These are phyloP conservation scores for Ceriops tagal DNA, from an alignment of 345 rosid genomes.

Conservation along the genomic window DNA sequence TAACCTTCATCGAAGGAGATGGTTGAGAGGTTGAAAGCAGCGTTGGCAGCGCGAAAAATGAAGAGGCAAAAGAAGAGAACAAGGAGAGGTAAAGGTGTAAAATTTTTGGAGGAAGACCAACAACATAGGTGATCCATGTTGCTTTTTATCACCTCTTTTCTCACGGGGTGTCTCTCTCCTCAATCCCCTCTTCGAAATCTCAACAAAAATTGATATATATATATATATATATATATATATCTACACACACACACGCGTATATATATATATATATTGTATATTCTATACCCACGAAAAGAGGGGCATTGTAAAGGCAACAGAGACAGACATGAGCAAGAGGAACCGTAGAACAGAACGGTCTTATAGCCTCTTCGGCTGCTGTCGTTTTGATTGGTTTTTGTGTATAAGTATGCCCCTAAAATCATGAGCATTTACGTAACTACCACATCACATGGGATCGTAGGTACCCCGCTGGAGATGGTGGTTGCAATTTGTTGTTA, in stretches of 20 bases:
- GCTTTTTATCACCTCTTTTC: neutral
- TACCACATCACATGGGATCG: neutral
- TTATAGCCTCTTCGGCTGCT: neutral
- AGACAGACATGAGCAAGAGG: neutral
- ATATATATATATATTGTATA: neutral
- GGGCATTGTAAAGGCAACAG: no score
- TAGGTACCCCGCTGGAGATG: no score
- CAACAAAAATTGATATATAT: neutral
- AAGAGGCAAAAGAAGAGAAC: constrained; percentile 4
- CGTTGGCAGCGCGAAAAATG: neutral
- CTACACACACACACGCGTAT: no score
- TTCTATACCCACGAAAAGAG: neutral
- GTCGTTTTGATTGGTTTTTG: neutral
- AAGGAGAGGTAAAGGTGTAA: constrained; percentile 1
- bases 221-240: no score
- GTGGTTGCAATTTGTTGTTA: no score
- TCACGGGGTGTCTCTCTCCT: neutral
- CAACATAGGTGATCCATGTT: constrained; percentile 5
- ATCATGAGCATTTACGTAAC: neutral
- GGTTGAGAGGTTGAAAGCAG: constrained; percentile 43
- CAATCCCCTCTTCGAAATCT: neutral
- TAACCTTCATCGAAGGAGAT: constrained; percentile 65
- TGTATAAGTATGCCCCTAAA: neutral
- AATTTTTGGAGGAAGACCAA: neutral
- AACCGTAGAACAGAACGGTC: neutral